A percentile compares a stretch with the other conserved stretches of the same genome.
These are phyloP conservation scores for Cytospora chrysosperma DNA, from an alignment of 2,329 filamentous ascomycete genomes.

Conservation along the genomic window DNA sequence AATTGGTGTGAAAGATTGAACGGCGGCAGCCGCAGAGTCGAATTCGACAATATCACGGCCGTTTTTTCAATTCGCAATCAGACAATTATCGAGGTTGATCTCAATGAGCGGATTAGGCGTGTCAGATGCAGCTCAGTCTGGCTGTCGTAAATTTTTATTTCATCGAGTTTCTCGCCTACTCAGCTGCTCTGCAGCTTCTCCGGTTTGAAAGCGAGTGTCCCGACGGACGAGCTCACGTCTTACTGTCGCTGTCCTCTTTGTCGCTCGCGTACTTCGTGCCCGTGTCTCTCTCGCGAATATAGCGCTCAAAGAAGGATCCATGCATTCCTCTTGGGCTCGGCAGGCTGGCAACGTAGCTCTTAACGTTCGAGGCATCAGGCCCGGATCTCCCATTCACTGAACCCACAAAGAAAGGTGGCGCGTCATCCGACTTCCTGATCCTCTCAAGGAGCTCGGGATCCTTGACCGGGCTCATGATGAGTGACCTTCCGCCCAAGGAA, in stretches of 20 bases:
- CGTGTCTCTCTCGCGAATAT: slow-evolving; percentile 20
- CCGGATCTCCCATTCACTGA: slow-evolving; percentile 37
- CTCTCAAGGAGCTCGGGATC: slow-evolving; percentile 27
- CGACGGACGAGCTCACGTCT: neutral
- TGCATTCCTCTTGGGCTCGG: slow-evolving; percentile 28
- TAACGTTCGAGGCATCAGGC: slow-evolving; percentile 31
- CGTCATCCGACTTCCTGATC: slow-evolving; percentile 38
- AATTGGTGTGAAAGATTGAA: neutral
- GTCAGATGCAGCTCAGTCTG: neutral
- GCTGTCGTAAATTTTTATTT: neutral
- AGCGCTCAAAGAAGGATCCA: slow-evolving; percentile 34
- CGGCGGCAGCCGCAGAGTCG: no score
- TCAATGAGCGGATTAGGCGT: neutral
- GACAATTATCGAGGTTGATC: neutral
- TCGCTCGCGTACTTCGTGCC: slow-evolving; percentile 20
- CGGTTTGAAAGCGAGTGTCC: no score
- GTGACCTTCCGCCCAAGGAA: slow-evolving; percentile 40
- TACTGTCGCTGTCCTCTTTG: slow-evolving; percentile 5
- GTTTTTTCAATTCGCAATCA: neutral
- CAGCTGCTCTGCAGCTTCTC: neutral
- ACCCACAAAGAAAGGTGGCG: slow-evolving; percentile 41
- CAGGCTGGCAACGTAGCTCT: slow-evolving; percentile 32
- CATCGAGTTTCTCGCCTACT: neutral
- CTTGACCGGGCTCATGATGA: slow-evolving; percentile 29
- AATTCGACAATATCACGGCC: neutral